These are phyloP conservation scores for Blastocystis sp. DNA, from an alignment of 352 stramenopile genomes.

Conservation along the genomic window DNA sequence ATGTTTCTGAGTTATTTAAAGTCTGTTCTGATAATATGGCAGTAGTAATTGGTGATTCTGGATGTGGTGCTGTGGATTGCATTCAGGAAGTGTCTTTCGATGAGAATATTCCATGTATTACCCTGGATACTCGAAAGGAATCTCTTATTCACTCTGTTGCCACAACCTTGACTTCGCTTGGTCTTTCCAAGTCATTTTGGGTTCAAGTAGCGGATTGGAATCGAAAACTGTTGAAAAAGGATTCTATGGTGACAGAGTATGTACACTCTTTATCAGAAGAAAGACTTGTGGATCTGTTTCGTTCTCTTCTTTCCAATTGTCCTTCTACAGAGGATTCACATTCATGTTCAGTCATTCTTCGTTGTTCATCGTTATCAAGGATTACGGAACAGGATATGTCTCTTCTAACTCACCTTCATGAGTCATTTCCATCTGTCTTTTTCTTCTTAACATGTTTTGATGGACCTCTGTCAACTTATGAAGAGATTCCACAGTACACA, in stretches of 20 bases:
- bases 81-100: background rate
- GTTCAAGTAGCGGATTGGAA: background rate
- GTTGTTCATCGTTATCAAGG: background rate
- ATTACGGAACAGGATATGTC: background rate
- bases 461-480: slow-evolving; percentile 3
- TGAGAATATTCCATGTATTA: background rate
- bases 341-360: background rate
- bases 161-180: background rate
- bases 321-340: background rate
- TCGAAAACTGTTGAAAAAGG: background rate
- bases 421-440: background rate
- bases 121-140: background rate
- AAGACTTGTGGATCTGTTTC: background rate
- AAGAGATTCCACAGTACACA: background rate
- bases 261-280: background rate
- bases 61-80: slow-evolving; percentile 35
- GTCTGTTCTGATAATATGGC: background rate
- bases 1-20: slow-evolving; percentile 20
- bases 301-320: background rate
- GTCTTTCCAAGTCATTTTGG: background rate
- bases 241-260: background rate
- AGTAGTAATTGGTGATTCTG: slow-evolving; percentile 37
- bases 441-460: background rate
- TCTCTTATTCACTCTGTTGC: background rate
- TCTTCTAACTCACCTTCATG: background rate